Evolutionary conservation across 2,329 filamentous ascomycete genomes (phyloP), one percentile per base, ranked within the genome.

Genomic region (Fusarium longipes): DNA sequence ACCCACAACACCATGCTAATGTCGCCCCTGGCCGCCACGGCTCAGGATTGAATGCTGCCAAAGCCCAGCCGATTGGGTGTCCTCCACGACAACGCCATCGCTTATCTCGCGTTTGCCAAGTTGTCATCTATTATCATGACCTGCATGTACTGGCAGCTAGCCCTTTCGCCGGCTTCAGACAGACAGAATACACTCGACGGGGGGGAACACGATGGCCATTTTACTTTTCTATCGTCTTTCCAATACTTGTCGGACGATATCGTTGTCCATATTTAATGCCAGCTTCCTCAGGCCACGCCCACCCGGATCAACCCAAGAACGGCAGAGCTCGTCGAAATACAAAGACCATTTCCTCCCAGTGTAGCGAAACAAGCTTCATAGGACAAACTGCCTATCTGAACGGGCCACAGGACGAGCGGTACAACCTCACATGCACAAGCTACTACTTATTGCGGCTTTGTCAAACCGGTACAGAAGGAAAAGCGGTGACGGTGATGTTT

Each of bases 81-180:
- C 45, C 44, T 70, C 65, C 57, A 68, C 54, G 38, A 66, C 60
- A 63, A 57, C 57, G 57, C 55, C 45, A 55, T 72, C 71, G 71
- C 71, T 71, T 73, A 73, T 72, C 71, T 73, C 58, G 61, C 63
- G 53, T 63, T 67, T 67, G 59, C 47, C 54, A 59, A 57, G 57
- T 52, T 42, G 50, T 57, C 57, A 45, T 70, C 55, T 54, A 50
- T 64, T 57, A 63, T 53, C 47, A 56, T 69, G 65, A 66, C 67
- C 61, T 70, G 71, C 71, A 73, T 70, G 35, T 56, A 50, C 42
- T 67, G 60, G 54, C 55, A 59, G 63, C 35, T 67, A 58, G 45
- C 47, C 48, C 51, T 64, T 47, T 44, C 48, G 61, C 65, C 57
- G 67, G 68, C 61, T 69, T 57, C 25, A 18, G 65, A 56, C 65